A percentile compares a stretch with the other conserved stretches of the same genome.
These are phyloP conservation scores for Pseudogymnoascus sp. DNA, from an alignment of 2,329 filamentous ascomycete species.

Conservation along the genomic window DNA sequence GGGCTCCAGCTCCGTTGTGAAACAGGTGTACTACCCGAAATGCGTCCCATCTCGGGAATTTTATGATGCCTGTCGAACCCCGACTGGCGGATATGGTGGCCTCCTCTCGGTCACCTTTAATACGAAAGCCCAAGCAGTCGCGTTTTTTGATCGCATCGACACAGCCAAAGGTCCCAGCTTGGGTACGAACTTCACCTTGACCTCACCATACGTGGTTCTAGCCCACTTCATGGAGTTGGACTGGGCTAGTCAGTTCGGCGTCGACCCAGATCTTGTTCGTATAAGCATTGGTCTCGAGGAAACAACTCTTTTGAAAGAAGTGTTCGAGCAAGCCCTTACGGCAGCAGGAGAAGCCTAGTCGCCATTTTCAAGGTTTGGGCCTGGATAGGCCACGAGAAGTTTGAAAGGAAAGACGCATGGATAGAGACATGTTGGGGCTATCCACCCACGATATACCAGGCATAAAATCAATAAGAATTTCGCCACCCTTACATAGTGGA, in stretches of 20 bases:
- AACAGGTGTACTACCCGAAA: conserved; percentile 82
- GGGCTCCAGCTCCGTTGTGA: conserved; percentile 54
- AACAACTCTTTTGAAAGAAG: conserved; percentile 52
- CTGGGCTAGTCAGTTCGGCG: conserved; percentile 80
- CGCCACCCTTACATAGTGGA: not conserved
- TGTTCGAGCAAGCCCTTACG: conserved; percentile 63
- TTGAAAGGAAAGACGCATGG: not conserved
- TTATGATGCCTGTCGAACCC: conserved; percentile 72
- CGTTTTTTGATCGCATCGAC: conserved; percentile 79
- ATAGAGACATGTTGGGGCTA: not conserved
- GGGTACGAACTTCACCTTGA: conserved; percentile 92
- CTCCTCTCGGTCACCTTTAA: conserved; percentile 80
- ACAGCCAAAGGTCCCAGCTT: conserved; percentile 91
- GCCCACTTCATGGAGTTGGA: conserved; percentile 87
- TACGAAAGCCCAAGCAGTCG: conserved; percentile 59
- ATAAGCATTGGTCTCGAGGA: conserved; percentile 90
- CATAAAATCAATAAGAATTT: not conserved
- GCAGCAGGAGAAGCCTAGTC: conserved; percentile 35
- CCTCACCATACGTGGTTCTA: conserved; percentile 82
- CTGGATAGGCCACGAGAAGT: not conserved
- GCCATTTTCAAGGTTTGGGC: not conserved
- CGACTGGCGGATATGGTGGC: conserved; percentile 79
- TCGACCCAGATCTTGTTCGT: conserved; percentile 71
- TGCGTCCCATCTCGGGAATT: conserved; percentile 58
- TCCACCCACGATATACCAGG: not conserved